A percentile compares a stretch with the other conserved stretches of the same genome.
Conservation (phyloP, 2,329 filamentous ascomycete species). For the Scytalidium sp. region DNA sequence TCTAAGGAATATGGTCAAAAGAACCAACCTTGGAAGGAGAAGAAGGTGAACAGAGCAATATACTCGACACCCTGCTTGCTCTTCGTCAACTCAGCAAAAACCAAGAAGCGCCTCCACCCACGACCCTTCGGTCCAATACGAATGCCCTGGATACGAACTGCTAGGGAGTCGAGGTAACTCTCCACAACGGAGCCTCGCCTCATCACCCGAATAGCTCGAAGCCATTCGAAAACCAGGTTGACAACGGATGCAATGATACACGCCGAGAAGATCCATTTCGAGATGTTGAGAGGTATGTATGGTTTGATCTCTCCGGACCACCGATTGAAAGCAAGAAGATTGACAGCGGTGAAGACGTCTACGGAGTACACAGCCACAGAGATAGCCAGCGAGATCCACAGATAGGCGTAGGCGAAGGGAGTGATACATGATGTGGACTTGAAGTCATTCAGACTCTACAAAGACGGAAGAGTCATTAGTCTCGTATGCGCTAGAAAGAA, state of each 20-base stretch:
- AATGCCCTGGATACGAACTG: conserved; percentile 79
- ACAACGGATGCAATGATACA: conserved; percentile 91
- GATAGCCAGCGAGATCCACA: conserved; percentile 76
- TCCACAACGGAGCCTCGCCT: conserved; percentile 82
- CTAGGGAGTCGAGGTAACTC: conserved; percentile 85
- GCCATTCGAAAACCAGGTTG: conserved; percentile 75
- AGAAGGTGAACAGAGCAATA: conserved; percentile 69
- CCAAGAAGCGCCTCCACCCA: conserved; percentile 80
- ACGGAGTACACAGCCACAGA: conserved; percentile 83
- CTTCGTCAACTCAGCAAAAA: conserved; percentile 70
- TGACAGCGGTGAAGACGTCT: conserved; percentile 91
- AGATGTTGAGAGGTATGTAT: conserved; percentile 70
- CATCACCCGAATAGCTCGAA: conserved; percentile 79
- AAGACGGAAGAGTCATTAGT: background rate
- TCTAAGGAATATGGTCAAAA: conserved; percentile 1
- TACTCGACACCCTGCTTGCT: conserved; percentile 72
- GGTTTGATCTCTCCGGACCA: conserved; percentile 86
- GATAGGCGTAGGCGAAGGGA: conserved; percentile 76
- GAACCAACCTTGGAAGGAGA: conserved; percentile 58
- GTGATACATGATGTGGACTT: conserved; percentile 76
- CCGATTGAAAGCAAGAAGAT: conserved; percentile 81
- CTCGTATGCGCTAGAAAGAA: no score
- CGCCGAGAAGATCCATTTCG: conserved; percentile 92
- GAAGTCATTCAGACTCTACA: conserved; percentile 69
- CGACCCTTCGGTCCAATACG: conserved; percentile 65